A percentile compares a stretch with the other conserved stretches of the same genome.
Conservation (phyloP, 768 basidiomycete genomes). For the Tricholoma terreum region DNA sequence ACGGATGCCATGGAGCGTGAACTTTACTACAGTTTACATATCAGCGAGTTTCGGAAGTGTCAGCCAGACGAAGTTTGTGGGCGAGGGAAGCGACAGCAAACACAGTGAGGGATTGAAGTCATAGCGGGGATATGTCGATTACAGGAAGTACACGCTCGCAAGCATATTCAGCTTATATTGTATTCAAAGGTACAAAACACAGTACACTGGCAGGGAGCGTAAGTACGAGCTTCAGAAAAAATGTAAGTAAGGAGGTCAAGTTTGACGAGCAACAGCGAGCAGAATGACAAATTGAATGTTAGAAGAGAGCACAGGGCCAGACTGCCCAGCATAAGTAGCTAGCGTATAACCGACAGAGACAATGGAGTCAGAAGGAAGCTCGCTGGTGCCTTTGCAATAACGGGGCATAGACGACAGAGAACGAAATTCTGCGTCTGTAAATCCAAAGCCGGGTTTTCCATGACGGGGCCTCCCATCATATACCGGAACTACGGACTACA, state of each 20-base stretch:
- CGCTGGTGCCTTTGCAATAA: not conserved
- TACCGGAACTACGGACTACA: slow-evolving; percentile 4
- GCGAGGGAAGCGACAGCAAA: not conserved
- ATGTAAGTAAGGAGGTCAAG: not conserved
- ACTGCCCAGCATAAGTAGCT: slow-evolving; percentile 1
- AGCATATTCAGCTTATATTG: not conserved
- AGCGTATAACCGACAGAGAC: slow-evolving; percentile 3
- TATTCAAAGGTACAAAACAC: not conserved
- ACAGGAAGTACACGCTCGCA: not conserved
- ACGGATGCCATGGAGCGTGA: not conserved
- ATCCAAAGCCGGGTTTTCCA: slow-evolving; percentile 1
- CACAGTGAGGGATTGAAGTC: not conserved
- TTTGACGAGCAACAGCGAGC: slow-evolving; percentile 1
- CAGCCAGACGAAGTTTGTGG: not conserved
- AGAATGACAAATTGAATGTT: slow-evolving; percentile 10
- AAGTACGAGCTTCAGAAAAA: not conserved
- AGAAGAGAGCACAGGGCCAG: slow-evolving; percentile 1
- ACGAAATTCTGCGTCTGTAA: slow-evolving; percentile 4
- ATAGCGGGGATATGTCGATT: not conserved
- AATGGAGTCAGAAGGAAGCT: slow-evolving; percentile 3
- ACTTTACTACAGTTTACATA: not conserved
- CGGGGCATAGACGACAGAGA: not conserved
- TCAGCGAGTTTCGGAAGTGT: not conserved
- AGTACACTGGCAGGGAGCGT: not conserved
- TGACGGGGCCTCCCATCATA: slow-evolving; percentile 3